Evolutionary conservation across 2,329 filamentous ascomycete genomes (phyloP), one percentile per base, ranked within the genome.

Genomic region (Arthrobotrys musiformis): DNA sequence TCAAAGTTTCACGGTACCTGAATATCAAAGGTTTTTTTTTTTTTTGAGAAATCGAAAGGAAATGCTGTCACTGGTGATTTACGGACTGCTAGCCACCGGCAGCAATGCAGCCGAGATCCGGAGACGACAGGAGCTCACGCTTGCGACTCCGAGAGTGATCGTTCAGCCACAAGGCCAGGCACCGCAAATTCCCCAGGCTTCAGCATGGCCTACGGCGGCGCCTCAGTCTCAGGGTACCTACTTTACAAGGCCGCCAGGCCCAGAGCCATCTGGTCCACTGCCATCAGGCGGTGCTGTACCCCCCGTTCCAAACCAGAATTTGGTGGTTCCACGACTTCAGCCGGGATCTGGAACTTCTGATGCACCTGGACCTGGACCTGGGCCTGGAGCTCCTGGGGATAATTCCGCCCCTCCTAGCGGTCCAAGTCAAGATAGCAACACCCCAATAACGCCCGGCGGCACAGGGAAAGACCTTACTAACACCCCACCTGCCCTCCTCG

Each of bases 101-200:
- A n/a, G 73, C 40, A 22, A 61, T 60, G 66, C 66, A 28, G 50
- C 64, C 22, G 40, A 64, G 50, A 77, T 77, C 15, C 46, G 40
- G 22, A 48, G 73, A 52, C 37, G 66, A 8, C 40, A 61, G 44
- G 52, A 46, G 4, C 26, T 66, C 15, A 33, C 13, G 2, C 9
- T 76, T 9, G 7, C 48, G 11, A 28, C 44, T 13, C 62, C 62
- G 7, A 60, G 35, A 30, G 54, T 68, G 6, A 54, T 68, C 8
- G 26, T 58, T 17, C 50, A 42, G 13, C 11, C 24, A 11, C 22
- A 6, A 17, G 26, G 26, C n/a, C 26, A 58, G 7, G 17, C n/a
- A 30, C 9, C 52, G 3, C 52, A 26, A 22, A 24, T 58, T 6
- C 30, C 13, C 24, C 22, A 50, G 11, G 5, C 42, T 46, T 46